Percentiles rank a stretch among this genome's conserved stretches.
These are phyloP conservation scores for Achaetomium macrosporum DNA, from an alignment of 2,329 filamentous ascomycete genomes.

Conservation along the genomic window DNA sequence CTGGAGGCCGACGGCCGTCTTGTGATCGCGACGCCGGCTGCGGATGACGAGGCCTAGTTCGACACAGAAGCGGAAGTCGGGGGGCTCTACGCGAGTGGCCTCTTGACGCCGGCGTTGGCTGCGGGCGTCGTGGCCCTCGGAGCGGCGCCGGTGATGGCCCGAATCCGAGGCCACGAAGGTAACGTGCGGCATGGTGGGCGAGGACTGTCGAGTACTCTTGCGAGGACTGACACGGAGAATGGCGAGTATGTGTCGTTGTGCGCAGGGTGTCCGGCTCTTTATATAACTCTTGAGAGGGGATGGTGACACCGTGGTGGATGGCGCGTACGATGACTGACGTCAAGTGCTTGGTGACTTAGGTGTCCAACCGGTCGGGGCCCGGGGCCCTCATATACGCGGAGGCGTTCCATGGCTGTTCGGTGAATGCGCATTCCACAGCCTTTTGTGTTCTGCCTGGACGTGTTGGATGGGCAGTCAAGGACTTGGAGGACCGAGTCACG, in stretches of 20 bases:
- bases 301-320: no score
- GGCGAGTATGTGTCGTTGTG: not conserved
- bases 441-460: conserved; percentile 9
- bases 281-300: no score
- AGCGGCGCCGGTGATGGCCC: not conserved
- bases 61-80: conserved; percentile 24
- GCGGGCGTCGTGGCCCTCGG: not conserved
- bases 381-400: conserved; percentile 7
- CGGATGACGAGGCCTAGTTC: conserved; percentile 23
- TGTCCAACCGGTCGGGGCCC: not conserved
- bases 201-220: no score
- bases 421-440: not conserved
- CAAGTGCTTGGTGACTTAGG: not conserved
- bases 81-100: not conserved
- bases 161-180: not conserved
- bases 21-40: conserved; percentile 21
- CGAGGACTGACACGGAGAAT: no score
- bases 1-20: conserved; percentile 11
- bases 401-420: conserved; percentile 1
- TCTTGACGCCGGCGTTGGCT: not conserved
- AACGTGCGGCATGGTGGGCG: conserved; percentile 17
- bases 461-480: not conserved
- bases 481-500: conserved; percentile 8
- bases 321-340: not conserved
- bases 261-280: not conserved